Conservation (phyloP, 1,139 yeast species). For the Nakaseomyces delphensis region DNA sequence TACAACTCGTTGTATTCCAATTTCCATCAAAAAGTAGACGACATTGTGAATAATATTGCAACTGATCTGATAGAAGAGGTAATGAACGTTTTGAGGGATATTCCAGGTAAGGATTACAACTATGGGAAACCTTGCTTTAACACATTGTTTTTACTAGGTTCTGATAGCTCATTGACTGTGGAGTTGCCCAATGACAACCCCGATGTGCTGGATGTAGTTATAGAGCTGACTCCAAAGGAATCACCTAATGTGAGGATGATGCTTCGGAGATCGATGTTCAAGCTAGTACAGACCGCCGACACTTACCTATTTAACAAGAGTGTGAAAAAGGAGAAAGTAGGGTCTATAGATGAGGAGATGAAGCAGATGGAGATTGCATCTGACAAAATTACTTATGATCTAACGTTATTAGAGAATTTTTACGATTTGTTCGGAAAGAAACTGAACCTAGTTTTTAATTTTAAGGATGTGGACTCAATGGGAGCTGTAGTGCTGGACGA, state of each 20-base stretch:
- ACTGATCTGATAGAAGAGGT: conserved; percentile 24
- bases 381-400: conserved; percentile 24
- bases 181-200: conserved; percentile 19
- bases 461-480: conserved; percentile 31
- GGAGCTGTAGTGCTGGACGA: conserved; percentile 24
- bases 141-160: conserved; percentile 29
- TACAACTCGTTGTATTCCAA: conserved; percentile 30
- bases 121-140: conserved; percentile 18
- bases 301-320: conserved; percentile 3
- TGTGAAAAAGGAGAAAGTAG: not conserved
- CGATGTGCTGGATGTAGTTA: conserved; percentile 15
- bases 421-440: conserved; percentile 22
- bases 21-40: conserved; percentile 28
- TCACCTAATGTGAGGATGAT: conserved; percentile 32
- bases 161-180: conserved; percentile 27
- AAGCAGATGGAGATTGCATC: conserved; percentile 8
- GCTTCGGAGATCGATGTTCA: conserved; percentile 31
- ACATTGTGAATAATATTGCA: conserved; percentile 26
- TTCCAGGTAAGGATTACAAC: conserved; percentile 5
- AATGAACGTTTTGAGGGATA: conserved; percentile 17
- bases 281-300: conserved; percentile 21
- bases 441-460: conserved; percentile 26
- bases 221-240: conserved; percentile 30
- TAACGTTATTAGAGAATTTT: conserved; percentile 28
- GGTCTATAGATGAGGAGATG: conserved; percentile 1